phyloP scores from a whole-genome alignment of 306 rosid species.

The Citrullus amarus region DNA sequence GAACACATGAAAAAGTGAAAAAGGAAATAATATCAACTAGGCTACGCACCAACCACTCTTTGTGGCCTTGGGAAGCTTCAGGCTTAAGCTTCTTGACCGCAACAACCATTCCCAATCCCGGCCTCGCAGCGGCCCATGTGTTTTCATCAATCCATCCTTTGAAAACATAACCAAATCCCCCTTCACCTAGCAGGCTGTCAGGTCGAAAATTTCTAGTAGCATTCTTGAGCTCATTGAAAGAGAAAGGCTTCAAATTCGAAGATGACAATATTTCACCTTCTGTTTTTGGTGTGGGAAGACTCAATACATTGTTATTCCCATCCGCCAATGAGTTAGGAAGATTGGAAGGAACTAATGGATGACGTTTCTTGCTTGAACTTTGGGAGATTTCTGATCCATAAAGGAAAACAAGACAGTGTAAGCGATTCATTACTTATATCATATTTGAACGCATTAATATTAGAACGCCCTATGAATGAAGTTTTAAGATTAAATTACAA shows the following conservation, averaged over 20 bases:
- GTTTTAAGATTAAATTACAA: too few species aligned
- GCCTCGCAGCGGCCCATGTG: slow-evolving; percentile 44
- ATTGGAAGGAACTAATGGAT: slow-evolving; percentile 41
- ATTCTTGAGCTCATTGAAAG: slow-evolving; percentile 66
- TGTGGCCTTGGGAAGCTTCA: slow-evolving; percentile 87
- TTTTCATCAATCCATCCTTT: slow-evolving; percentile 88
- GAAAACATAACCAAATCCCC: slow-evolving; percentile 87
- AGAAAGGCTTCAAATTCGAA: slow-evolving; percentile 57
- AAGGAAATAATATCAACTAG: background rate
- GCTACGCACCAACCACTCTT: slow-evolving; percentile 87
- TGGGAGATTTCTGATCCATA: slow-evolving; percentile 39
- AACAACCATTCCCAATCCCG: slow-evolving; percentile 83
- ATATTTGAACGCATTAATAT: background rate
- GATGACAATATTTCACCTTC: slow-evolving; percentile 88
- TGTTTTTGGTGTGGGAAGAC: slow-evolving; percentile 66
- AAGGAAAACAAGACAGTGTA: background rate
- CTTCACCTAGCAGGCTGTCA: slow-evolving; percentile 90
- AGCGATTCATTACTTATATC: slow-evolving; percentile 4
- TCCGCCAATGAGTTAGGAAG: slow-evolving; percentile 35
- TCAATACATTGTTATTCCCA: slow-evolving; percentile 35
- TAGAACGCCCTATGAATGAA: background rate
- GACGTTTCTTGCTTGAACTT: slow-evolving; percentile 27
- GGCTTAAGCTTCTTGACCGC: slow-evolving; percentile 92
- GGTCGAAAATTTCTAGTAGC: slow-evolving; percentile 79
- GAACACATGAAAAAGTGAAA: background rate